Base-by-base conservation (phyloP, 2,329 filamentous ascomycete species). In the Xylaria hypoxylon region DNA sequence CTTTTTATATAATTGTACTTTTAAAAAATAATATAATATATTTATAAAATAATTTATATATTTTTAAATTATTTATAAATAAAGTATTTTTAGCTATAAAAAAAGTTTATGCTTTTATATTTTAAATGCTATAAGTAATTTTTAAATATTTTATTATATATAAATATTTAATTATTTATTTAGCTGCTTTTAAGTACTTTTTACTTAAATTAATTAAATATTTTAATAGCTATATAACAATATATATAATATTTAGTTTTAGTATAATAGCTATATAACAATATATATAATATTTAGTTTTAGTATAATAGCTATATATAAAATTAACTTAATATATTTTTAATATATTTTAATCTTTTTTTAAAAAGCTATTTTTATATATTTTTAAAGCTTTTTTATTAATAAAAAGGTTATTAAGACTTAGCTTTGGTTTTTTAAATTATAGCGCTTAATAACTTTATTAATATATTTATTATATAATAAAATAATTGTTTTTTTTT, bases 381-480 rank as follows among this genome's bases (percentile, higher is more conserved):
- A n/a, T n/a, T n/a, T n/a, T n/a, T n/a, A n/a, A n/a, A 26, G 4
- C 3, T 47, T 47, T 47, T 48, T 48, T 15, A 28, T 15, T 5
- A 48, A 48, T 15, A 28, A 28, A 15, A 48, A 48, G 28, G 17
- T 48, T 26, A 28, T 28, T 28, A 48, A 48, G 11, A 48, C 17
- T 17, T 48, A 48, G 13, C 13, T 48, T 17, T 28, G 15, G 17
- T 48, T 48, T 17, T 11, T 6, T 17, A 48, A 26, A 11, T 48
- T 48, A 48, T 48, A 48, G 11, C 7, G 7, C 17, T 48, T 28
- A 6, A 6, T 6, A 5, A 48, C 28, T 48, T 48, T 48, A 28
- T 48, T 48, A 28, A 48, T 48, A 48, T 48, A 48, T 28, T 48
- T 28, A 28, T 48, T 48, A 48, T 48, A 28, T 5, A 48, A 1